A percentile compares a stretch with the other conserved stretches of the same genome.
These are phyloP conservation scores for Gnaphalium uliginosum DNA, from an alignment of 129 eudicot species.

Conservation along the genomic window DNA sequence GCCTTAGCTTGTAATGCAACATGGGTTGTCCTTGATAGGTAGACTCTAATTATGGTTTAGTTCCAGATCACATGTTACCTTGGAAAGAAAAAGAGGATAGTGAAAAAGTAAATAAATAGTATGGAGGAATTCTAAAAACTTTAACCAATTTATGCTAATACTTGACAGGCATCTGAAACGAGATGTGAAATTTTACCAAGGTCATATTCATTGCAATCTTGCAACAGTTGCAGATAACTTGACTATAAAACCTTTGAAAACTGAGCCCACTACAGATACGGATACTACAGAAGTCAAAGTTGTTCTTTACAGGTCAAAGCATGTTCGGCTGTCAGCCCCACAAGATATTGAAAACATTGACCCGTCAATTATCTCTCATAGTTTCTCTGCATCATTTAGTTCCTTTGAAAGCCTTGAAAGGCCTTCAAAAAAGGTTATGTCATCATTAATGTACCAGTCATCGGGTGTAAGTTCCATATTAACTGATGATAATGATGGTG, in stretches of 20 bases:
- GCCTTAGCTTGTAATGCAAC: slow-evolving; percentile 52
- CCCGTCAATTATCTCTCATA: slow-evolving; percentile 35
- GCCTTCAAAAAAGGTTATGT: slow-evolving; percentile 32
- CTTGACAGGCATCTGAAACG: slow-evolving; percentile 59
- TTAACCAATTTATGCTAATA: not conserved
- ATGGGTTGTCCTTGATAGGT: slow-evolving; percentile 82
- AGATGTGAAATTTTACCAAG: slow-evolving; percentile 56
- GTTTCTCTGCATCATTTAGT: slow-evolving; percentile 35
- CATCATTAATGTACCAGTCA: slow-evolving; percentile 34
- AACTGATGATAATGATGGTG: slow-evolving; percentile 27
- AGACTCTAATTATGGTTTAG: slow-evolving; percentile 21
- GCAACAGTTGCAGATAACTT: slow-evolving; percentile 58
- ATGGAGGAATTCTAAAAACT: not conserved
- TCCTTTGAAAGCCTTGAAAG: slow-evolving; percentile 53
- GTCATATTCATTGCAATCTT: slow-evolving; percentile 67
- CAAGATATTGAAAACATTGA: slow-evolving; percentile 39
- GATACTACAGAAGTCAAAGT: slow-evolving; percentile 53
- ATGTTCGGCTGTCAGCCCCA: slow-evolving; percentile 45
- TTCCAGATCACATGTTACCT: not conserved
- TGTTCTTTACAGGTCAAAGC: slow-evolving; percentile 57
- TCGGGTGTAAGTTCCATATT: slow-evolving; percentile 34
- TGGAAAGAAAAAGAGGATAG: not conserved
- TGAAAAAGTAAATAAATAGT: not conserved
- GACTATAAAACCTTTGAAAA: slow-evolving; percentile 29
- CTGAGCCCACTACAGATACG: slow-evolving; percentile 33